Conservation (phyloP, 495 filamentous ascomycete genomes). For the Geopyxis carbonaria region DNA sequence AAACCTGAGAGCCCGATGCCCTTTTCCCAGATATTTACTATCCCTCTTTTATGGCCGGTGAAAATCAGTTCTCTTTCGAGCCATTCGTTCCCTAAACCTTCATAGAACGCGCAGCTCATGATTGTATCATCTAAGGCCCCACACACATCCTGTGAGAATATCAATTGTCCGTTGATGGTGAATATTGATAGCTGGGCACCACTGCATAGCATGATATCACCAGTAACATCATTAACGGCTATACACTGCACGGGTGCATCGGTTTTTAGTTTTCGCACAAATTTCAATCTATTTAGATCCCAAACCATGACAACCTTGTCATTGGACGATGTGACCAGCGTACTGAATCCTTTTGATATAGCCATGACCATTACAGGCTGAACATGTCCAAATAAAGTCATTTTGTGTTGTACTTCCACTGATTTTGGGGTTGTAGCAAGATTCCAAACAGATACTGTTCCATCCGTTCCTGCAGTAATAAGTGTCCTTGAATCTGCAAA, state of each 20-base stretch:
- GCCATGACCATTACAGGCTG: constrained; percentile 64
- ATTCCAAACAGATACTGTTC: constrained; percentile 70
- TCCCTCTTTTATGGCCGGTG: constrained; percentile 68
- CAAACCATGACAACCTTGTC: constrained; percentile 78
- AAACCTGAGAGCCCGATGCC: constrained; percentile 31
- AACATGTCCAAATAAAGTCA: constrained; percentile 77
- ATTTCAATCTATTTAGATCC: constrained; percentile 80
- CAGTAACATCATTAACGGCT: constrained; percentile 72
- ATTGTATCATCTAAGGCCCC: constrained; percentile 55
- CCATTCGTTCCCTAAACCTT: constrained; percentile 84
- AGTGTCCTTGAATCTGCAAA: constrained; percentile 83
- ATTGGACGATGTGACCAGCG: constrained; percentile 58
- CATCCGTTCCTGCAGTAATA: constrained; percentile 79
- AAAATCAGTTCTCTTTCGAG: constrained; percentile 71
- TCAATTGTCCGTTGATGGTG: constrained; percentile 67
- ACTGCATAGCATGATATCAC: constrained; percentile 70
- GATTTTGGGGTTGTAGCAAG: constrained; percentile 42
- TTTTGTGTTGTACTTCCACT: constrained; percentile 63
- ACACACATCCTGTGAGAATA: constrained; percentile 67
- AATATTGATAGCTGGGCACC: constrained; percentile 59
- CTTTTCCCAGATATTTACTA: constrained; percentile 60
- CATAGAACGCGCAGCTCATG: constrained; percentile 76
- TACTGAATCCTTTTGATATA: constrained; percentile 70
- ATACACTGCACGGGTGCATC: constrained; percentile 47
- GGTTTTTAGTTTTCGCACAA: constrained; percentile 55